Evolutionary conservation across 257 asterid species (phyloP).

Genomic region (Penstemon newberryi): DNA sequence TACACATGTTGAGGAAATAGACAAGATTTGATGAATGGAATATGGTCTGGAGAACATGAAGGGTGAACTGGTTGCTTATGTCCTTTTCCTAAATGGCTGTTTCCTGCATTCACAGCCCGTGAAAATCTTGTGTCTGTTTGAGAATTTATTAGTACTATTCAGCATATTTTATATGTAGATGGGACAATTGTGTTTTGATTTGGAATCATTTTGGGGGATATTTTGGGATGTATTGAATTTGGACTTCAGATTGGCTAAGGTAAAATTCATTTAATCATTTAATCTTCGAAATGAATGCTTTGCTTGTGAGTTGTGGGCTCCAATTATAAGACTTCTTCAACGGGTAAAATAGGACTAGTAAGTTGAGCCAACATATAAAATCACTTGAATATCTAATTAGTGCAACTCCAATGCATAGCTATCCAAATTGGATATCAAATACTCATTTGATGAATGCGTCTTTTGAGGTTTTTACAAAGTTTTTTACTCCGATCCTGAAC

Average conservation of each 20-base stretch:
- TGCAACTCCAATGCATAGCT: no score
- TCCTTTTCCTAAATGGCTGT: constrained; percentile 60
- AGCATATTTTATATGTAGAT: not conserved
- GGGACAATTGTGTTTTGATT: constrained; percentile 25
- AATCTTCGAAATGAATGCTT: no score
- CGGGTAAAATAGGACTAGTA: no score
- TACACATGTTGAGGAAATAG: constrained; percentile 46
- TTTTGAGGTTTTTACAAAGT: no score
- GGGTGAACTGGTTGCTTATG: constrained; percentile 52
- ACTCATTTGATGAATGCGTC: no score
- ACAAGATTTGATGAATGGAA: constrained; percentile 57
- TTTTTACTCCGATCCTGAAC: no score
- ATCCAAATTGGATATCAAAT: no score
- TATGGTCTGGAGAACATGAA: constrained; percentile 46
- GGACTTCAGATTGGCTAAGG: not conserved
- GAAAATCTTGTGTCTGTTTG: constrained; percentile 40
- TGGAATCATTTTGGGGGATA: constrained; percentile 23
- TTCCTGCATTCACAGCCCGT: constrained; percentile 38
- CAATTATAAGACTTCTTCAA: no score
- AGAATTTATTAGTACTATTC: constrained; percentile 22
- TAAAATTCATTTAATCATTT: no score
- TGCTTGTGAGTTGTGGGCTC: no score
- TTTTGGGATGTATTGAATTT: constrained; percentile 1
- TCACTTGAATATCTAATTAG: no score
- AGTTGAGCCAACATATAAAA: no score